phyloP scores from a whole-genome alignment of 179 eudicot species.

The Amaranthus tricolor region DNA sequence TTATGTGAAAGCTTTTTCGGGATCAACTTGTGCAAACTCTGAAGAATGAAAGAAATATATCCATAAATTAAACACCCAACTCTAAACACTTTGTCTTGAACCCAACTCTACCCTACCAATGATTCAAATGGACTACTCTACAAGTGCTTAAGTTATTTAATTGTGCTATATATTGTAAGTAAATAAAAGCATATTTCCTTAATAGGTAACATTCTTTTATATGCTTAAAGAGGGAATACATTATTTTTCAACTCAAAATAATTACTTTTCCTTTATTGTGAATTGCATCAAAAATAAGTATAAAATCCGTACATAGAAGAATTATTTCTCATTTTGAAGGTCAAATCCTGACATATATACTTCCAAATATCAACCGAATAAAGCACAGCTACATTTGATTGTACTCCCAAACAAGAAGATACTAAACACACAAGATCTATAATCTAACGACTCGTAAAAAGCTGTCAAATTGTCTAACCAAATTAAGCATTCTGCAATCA shows the following conservation, averaged over 20 bases:
- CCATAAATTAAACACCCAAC: no score
- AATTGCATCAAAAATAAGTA: neutral
- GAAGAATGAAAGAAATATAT: no score
- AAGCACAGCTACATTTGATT: neutral
- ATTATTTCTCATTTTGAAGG: neutral
- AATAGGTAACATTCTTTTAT: no score
- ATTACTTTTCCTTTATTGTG: neutral
- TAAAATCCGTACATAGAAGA: neutral
- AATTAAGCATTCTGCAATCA: neutral
- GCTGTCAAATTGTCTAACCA: neutral
- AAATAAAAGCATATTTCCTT: no score
- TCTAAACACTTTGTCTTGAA: no score
- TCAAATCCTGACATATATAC: neutral
- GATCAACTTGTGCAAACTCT: no score
- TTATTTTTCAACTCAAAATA: neutral
- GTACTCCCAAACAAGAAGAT: neutral
- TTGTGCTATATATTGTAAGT: no score
- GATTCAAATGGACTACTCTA: no score
- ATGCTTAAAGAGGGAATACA: neutral
- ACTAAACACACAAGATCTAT: conserved; percentile 16
- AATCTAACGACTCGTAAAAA: neutral
- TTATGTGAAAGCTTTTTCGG: no score
- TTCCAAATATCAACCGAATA: neutral
- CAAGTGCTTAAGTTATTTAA: no score
- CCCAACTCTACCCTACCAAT: no score